These are phyloP conservation scores for Uronychia setigera DNA, from an alignment of 73 alveolate species.

Conservation along the genomic window DNA sequence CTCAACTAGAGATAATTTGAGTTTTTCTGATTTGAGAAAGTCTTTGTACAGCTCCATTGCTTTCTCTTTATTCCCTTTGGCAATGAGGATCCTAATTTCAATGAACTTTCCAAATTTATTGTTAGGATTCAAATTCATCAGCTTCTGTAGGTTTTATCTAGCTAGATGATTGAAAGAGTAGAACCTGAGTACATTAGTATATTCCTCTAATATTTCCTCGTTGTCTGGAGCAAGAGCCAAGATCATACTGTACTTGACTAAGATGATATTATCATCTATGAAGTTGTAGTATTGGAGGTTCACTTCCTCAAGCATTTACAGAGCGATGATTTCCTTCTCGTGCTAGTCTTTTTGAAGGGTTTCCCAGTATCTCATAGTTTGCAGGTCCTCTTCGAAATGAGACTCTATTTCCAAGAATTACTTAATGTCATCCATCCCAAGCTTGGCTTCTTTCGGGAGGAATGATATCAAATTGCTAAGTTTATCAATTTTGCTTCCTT, in stretches of 20 bases:
- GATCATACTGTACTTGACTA: not conserved
- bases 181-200: conserved; percentile 9
- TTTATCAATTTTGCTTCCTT: not conserved
- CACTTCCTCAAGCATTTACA: not conserved
- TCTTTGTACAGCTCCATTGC: not conserved
- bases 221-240: not conserved
- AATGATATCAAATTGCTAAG: not conserved
- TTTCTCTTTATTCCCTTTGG: not conserved
- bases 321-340: not conserved
- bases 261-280: not conserved
- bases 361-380: not conserved
- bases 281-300: not conserved
- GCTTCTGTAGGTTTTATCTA: not conserved
- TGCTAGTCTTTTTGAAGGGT: not conserved
- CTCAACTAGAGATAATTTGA: not conserved
- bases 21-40: not conserved
- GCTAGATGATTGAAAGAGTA: not conserved
- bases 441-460: not conserved
- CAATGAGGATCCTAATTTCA: not conserved
- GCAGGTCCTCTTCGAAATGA: not conserved
- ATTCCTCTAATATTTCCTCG: not conserved
- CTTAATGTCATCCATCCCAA: not conserved
- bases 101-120: not conserved
- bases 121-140: not conserved
- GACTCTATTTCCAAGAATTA: not conserved